Base-by-base conservation (phyloP, 2,329 filamentous ascomycete species). In the Pestalotiopsis sp. region DNA sequence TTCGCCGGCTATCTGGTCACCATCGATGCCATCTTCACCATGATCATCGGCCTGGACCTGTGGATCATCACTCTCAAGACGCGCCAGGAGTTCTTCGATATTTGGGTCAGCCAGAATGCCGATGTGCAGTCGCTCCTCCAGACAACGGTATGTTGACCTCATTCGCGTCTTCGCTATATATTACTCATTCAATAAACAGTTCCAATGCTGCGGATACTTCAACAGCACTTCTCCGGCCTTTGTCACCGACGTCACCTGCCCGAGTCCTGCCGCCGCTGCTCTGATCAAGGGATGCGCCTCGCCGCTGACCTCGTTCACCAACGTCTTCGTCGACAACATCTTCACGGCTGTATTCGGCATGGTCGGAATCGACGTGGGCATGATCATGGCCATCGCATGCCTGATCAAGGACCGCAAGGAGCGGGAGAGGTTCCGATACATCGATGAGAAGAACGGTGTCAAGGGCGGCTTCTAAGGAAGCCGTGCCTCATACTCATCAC, bases 291-390 rank as follows among this genome's bases (percentile, higher is more conserved):
- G 92, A 9, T 96, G 93, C 78, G 86, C 92, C 17, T 84, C 86
- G 2, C 86, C 90, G 1, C 90, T 96, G 73, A 87, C 88, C 27
- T 86, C 83, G 66, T 94, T 91, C 75, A 86, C 90, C 69, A 94
- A 94, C 80, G 82, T 83, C 68, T 92, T 91, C 75, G 83, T 95
- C 72, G 92, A 94, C 80, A 81, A 89, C 68, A 89, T 95, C 76
- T 96, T 95, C 79, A 96, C 93, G 1, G 89, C 89, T 27, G 85
- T 92, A 67, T 96, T 96, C 78, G 93, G 92, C 70, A 90, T 95
- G 78, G 92, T 95, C 70, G 92, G 86, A 68, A 78, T 93, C 72
- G 90, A 94, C 76, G 87, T 86, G 57, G 76, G 93, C 65, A 83
- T 95, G 63, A 82, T 95, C 72, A 83, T 95, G 68, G 88, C 89